Percentiles rank a stretch among this genome's conserved stretches.
These are phyloP conservation scores for Wickerhamiella australiensis DNA, from an alignment of 805 yeast genomes.

Conservation along the genomic window DNA sequence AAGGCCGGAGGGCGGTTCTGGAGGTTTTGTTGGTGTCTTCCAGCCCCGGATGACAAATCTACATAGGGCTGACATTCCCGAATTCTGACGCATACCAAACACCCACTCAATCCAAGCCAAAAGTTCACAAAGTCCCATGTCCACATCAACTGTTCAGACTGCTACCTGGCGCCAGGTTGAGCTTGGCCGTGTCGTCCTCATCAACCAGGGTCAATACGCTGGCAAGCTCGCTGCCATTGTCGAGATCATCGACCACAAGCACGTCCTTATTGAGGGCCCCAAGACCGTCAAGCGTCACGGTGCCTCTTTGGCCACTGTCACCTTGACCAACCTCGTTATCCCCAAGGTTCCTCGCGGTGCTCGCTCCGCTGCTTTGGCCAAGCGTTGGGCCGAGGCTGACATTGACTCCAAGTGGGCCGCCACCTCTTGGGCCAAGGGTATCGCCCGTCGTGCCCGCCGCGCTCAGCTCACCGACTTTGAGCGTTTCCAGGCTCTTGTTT, in stretches of 20 bases:
- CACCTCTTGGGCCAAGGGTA: conserved; percentile 96
- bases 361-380: conserved; percentile 68
- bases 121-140: conserved; percentile 4
- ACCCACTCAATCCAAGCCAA: conserved; percentile 8
- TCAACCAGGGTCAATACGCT: conserved; percentile 59
- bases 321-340: conserved; percentile 84
- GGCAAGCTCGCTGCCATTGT: conserved; percentile 93
- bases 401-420: conserved; percentile 83
- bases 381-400: conserved; percentile 89
- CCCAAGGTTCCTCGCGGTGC: conserved; percentile 88
- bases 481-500: conserved; percentile 97
- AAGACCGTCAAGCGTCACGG: conserved; percentile 85
- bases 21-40: background rate
- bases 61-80: background rate
- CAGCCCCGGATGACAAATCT: background rate
- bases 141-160: conserved; percentile 45
- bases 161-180: conserved; percentile 99
- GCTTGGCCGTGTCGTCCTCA: conserved; percentile 96
- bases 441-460: conserved; percentile 91
- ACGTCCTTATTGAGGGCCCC: conserved; percentile 98
- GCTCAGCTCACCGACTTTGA: conserved; percentile 89
- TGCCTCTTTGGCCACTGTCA: conserved; percentile 71
- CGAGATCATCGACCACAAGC: conserved; percentile 98
- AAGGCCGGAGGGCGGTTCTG: background rate
- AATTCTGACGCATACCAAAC: background rate